Evolutionary conservation across 2,329 filamentous ascomycete species (phyloP).

Genomic region (Golovinomyces cichoracearum): DNA sequence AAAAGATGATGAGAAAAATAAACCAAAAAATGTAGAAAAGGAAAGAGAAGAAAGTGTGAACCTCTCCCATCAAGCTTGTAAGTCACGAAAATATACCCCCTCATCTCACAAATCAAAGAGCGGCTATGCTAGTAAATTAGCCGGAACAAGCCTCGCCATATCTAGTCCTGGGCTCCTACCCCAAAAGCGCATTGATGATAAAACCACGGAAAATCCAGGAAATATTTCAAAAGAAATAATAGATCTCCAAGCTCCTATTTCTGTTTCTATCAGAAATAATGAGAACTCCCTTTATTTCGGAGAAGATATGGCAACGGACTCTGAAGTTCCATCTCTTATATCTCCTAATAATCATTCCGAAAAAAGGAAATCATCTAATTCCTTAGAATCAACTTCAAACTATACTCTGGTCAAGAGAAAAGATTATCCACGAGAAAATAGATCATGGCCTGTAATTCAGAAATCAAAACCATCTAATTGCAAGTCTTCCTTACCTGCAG

Average conservation of each 20-base stretch:
- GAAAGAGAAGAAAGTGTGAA: too few species aligned
- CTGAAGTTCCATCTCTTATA: neutral
- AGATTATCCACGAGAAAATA: neutral
- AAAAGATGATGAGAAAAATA: slow-evolving; percentile 6
- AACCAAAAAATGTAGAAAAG: slow-evolving; percentile 3
- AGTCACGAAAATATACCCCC: slow-evolving; percentile 4
- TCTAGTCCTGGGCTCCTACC: neutral
- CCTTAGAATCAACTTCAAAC: neutral
- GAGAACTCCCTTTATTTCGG: too few species aligned
- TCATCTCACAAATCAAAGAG: slow-evolving; percentile 5
- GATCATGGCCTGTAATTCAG: neutral
- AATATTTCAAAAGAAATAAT: neutral
- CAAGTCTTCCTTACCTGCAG: neutral
- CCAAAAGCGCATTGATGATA: neutral
- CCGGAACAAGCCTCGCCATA: slow-evolving; percentile 9
- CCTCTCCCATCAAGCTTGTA: too few species aligned
- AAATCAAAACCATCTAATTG: neutral
- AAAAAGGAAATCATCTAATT: neutral
- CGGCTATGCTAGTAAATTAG: slow-evolving; percentile 13
- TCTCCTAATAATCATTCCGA: neutral
- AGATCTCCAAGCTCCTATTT: neutral
- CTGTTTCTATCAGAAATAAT: neutral
- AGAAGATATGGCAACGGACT: too few species aligned
- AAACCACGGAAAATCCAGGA: neutral
- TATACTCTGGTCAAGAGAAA: neutral